Percentiles rank a stretch among this genome's conserved stretches.
phyloP scores from a whole-genome alignment of 2,329 filamentous ascomycete genomes.

The Aulographum hederae region DNA sequence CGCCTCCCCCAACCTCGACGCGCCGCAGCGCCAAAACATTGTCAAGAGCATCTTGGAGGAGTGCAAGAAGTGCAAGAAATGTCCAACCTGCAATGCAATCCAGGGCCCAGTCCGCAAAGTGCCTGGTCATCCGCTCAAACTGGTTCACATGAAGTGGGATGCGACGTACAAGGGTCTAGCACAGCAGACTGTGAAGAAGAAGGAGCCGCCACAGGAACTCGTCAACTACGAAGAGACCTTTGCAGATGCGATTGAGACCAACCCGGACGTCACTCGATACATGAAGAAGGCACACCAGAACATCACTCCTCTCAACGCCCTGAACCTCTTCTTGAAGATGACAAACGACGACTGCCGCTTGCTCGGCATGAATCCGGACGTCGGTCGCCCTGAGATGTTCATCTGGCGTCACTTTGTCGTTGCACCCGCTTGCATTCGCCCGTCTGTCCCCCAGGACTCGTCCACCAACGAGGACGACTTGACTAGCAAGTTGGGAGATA shows the following conservation, averaged over 20 bases:
- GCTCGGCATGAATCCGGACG: constrained; percentile 68
- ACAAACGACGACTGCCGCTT: constrained; percentile 75
- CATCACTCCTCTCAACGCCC: constrained; percentile 69
- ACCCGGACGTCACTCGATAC: constrained; percentile 76
- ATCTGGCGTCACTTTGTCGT: constrained; percentile 94
- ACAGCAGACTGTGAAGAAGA: constrained; percentile 70
- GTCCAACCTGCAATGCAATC: constrained; percentile 60
- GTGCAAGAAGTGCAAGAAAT: constrained; percentile 71
- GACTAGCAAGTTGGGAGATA: constrained; percentile 92
- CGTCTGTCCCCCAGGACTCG: constrained; percentile 82
- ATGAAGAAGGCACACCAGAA: constrained; percentile 87
- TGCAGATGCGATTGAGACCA: constrained; percentile 48
- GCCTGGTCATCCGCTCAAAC: constrained; percentile 64
- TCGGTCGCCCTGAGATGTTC: constrained; percentile 88
- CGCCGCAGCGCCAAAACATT: constrained; percentile 63
- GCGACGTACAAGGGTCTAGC: constrained; percentile 52
- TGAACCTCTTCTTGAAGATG: constrained; percentile 85
- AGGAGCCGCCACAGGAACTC: constrained; percentile 67
- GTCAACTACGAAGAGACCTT: constrained; percentile 76
- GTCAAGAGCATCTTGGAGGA: constrained; percentile 78
- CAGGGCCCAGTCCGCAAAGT: constrained; percentile 90
- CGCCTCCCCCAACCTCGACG: constrained; percentile 62
- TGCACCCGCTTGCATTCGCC: constrained; percentile 82
- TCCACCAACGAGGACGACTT: constrained; percentile 93
- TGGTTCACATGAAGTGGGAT: constrained; percentile 83